Percentiles rank a stretch among this genome's conserved stretches.
Evolutionary conservation across 495 filamentous ascomycete genomes (phyloP).

Genomic region (Penicillium paradoxum): DNA sequence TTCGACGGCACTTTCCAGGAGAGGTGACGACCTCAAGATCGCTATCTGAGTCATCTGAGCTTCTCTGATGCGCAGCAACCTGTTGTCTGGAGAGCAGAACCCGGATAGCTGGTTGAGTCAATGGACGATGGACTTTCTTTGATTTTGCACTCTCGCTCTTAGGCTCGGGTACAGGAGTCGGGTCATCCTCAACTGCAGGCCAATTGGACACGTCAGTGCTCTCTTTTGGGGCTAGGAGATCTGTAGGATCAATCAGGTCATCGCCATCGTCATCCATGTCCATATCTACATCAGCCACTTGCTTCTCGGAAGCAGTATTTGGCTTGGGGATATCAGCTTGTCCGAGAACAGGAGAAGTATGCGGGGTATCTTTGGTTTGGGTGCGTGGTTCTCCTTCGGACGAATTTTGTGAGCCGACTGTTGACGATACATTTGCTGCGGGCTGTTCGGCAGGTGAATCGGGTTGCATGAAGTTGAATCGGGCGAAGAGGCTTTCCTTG

Average conservation of each 20-base stretch:
- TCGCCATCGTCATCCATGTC: slow-evolving; percentile 3
- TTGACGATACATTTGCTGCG: slow-evolving; percentile 34
- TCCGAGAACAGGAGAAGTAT: slow-evolving; percentile 43
- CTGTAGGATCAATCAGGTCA: slow-evolving; percentile 18
- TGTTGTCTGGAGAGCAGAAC: slow-evolving; percentile 36
- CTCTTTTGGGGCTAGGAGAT: slow-evolving; percentile 9
- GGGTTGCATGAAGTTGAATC: slow-evolving; percentile 66
- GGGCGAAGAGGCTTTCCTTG: slow-evolving; percentile 76
- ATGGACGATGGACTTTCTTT: slow-evolving; percentile 12
- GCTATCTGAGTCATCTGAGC: slow-evolving; percentile 60
- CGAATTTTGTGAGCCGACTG: slow-evolving; percentile 39
- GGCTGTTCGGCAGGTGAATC: slow-evolving; percentile 18
- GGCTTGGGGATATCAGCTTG: slow-evolving; percentile 21
- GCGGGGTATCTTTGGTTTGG: slow-evolving; percentile 41
- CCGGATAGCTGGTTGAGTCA: slow-evolving; percentile 30
- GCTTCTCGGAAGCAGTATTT: slow-evolving; percentile 12
- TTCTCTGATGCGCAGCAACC: slow-evolving; percentile 36
- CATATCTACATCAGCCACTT: neutral
- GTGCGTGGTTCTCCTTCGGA: slow-evolving; percentile 44
- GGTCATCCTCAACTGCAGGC: neutral
- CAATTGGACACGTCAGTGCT: neutral
- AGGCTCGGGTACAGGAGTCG: neutral
- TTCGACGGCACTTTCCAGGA: slow-evolving; percentile 36
- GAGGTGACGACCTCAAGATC: slow-evolving; percentile 59
- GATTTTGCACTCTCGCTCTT: slow-evolving; percentile 6